Evolutionary conservation across 2,329 filamentous ascomycete genomes (phyloP).

Genomic region (Aspergillus pseudoglaucus): DNA sequence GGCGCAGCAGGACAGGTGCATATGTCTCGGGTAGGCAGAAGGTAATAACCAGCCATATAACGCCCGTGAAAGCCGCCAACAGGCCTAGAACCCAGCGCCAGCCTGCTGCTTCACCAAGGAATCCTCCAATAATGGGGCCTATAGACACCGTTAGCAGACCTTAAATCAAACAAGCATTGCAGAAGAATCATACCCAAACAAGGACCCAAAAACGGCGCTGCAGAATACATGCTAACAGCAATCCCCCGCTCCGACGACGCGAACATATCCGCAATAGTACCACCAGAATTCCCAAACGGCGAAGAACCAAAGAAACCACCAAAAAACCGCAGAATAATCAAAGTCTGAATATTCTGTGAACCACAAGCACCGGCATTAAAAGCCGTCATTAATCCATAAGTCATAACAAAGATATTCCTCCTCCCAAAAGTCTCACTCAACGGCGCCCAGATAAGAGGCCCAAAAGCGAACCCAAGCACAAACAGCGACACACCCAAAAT

Average conservation of each 20-base stretch:
- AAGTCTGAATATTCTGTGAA: slow-evolving; percentile 50
- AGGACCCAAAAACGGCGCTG: slow-evolving; percentile 61
- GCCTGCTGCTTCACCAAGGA: slow-evolving; percentile 54
- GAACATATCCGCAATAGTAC: slow-evolving; percentile 57
- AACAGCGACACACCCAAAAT: slow-evolving; percentile 39
- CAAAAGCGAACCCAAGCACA: slow-evolving; percentile 40
- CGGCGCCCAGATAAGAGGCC: slow-evolving; percentile 37
- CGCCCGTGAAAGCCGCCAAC: slow-evolving; percentile 51
- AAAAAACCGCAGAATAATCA: slow-evolving; percentile 61
- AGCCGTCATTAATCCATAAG: slow-evolving; percentile 41
- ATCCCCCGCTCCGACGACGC: slow-evolving; percentile 45
- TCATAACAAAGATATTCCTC: slow-evolving; percentile 24
- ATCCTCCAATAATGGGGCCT: slow-evolving; percentile 61
- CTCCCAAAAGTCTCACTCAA: slow-evolving; percentile 29
- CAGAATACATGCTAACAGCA: slow-evolving; percentile 59
- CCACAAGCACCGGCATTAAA: slow-evolving; percentile 58
- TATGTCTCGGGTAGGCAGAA: slow-evolving; percentile 32
- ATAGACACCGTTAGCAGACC: too few relatives aligned
- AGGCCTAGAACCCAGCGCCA: slow-evolving; percentile 64
- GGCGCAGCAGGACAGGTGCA: slow-evolving; percentile 43
- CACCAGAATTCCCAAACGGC: slow-evolving; percentile 55
- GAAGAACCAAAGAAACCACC: slow-evolving; percentile 56
- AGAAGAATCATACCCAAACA: slow-evolving; percentile 43
- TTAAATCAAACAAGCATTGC: too few relatives aligned
- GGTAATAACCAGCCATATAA: slow-evolving; percentile 3